Conservation (phyloP, 305 asterid species). For the Lippia alba region DNA sequence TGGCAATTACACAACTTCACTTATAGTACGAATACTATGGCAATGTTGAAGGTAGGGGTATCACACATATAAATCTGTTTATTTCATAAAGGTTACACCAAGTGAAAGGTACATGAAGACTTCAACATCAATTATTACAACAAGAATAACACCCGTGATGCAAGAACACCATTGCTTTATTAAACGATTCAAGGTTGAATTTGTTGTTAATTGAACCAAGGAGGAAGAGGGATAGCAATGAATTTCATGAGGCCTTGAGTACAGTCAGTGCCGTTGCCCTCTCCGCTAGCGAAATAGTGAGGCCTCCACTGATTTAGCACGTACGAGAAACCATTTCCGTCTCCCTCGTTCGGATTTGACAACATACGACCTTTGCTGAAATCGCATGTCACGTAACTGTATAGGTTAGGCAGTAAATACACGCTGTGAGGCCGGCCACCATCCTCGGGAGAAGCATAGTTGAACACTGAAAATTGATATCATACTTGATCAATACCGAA, state of each 20-base stretch:
- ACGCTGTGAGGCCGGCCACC: constrained; percentile 6
- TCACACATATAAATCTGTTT: background rate
- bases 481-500: too few species aligned
- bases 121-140: background rate
- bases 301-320: constrained; percentile 18
- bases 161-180: background rate
- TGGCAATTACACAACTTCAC: too few species aligned
- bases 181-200: background rate
- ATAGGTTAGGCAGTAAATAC: constrained; percentile 6
- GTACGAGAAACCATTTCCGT: constrained; percentile 6
- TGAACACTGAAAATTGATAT: constrained; percentile 3
- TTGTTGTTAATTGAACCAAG: constrained; percentile 1
- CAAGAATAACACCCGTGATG: background rate
- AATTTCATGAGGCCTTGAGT: constrained; percentile 9
- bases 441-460: background rate
- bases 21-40: too few species aligned
- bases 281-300: constrained; percentile 23
- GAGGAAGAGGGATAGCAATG: constrained; percentile 23
- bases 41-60: too few species aligned
- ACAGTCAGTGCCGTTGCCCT: constrained; percentile 1
- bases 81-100: background rate
- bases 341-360: background rate
- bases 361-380: background rate
- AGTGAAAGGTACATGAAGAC: background rate
- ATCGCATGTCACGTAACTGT: constrained; percentile 15